These are phyloP conservation scores for Sporisorium exsertum DNA, from an alignment of 1,284 basidiomycete genomes.

Conservation along the genomic window DNA sequence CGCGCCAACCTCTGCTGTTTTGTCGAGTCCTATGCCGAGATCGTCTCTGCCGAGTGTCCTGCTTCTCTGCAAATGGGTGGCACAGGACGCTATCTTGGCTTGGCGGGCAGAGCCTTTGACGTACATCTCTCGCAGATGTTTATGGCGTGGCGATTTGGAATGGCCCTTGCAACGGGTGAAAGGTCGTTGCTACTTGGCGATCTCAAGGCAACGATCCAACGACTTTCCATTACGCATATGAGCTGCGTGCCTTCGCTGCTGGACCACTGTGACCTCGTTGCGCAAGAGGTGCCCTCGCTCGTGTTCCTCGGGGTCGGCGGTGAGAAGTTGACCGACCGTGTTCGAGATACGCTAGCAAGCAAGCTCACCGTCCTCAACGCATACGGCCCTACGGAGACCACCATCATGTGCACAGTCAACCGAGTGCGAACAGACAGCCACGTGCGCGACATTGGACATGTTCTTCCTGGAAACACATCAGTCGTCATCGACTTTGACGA, in stretches of 20 bases:
- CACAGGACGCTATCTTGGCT: constrained; percentile 16
- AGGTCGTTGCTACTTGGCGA: constrained; percentile 73
- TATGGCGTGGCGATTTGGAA: constrained; percentile 72
- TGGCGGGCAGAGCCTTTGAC: constrained; percentile 72
- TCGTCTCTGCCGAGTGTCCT: constrained; percentile 19
- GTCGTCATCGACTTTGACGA: constrained; percentile 62
- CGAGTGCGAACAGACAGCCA: constrained; percentile 72
- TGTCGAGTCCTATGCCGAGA: constrained; percentile 23
- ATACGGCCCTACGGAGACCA: constrained; percentile 73
- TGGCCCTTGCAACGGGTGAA: constrained; percentile 71
- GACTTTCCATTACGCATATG: constrained; percentile 73
- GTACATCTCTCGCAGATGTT: constrained; percentile 74
- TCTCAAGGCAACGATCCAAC: constrained; percentile 71
- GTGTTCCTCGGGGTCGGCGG: constrained; percentile 74
- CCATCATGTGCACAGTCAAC: constrained; percentile 74
- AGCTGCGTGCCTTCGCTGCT: constrained; percentile 75
- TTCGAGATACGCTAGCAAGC: constrained; percentile 74
- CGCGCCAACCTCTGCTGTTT: constrained; percentile 21
- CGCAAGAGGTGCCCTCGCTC: constrained; percentile 67
- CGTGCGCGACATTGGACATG: constrained; percentile 72
- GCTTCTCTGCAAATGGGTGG: constrained; percentile 12
- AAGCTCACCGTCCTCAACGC: constrained; percentile 74
- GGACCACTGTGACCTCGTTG: constrained; percentile 73
- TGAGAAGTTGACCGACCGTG: constrained; percentile 74
- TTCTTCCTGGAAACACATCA: constrained; percentile 69